These are phyloP conservation scores for Heliosperma pusillum DNA, from an alignment of 148 eudicot genomes.

Conservation along the genomic window DNA sequence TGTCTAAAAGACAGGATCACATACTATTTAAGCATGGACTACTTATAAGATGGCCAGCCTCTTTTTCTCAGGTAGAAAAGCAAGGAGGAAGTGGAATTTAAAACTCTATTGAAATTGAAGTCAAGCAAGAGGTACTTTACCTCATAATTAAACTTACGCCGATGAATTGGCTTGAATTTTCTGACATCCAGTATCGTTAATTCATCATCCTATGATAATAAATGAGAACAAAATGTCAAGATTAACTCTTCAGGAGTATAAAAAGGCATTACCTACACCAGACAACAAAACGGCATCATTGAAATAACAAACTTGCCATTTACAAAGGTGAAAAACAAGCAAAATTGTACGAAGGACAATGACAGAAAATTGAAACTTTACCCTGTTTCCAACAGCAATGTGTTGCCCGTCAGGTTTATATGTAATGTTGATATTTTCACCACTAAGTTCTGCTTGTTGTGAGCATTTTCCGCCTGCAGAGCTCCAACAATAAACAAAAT, in stretches of 20 bases:
- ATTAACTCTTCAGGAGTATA: not conserved
- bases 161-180: constrained; percentile 83
- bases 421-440: constrained; percentile 94
- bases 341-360: not conserved
- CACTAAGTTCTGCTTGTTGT: constrained; percentile 90
- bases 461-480: constrained; percentile 90
- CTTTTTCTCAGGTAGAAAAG: not conserved
- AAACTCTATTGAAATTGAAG: not conserved
- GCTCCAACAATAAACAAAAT: constrained; percentile 18
- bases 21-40: no score
- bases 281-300: not conserved
- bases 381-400: constrained; percentile 96
- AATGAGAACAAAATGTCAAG: constrained; percentile 17
- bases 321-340: not conserved
- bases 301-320: not conserved
- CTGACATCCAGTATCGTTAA: constrained; percentile 92
- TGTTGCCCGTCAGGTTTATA: constrained; percentile 93
- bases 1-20: no score
- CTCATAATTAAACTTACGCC: constrained; percentile 90
- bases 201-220: constrained; percentile 73
- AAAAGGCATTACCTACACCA: not conserved
- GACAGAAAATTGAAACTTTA: constrained; percentile 20
- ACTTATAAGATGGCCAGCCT: no score
- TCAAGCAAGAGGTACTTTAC: constrained; percentile 31
- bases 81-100: constrained; percentile 7